These are phyloP conservation scores for Lolium rigidum DNA, from an alignment of 176 grass and related monocot genomes.

Conservation along the genomic window DNA sequence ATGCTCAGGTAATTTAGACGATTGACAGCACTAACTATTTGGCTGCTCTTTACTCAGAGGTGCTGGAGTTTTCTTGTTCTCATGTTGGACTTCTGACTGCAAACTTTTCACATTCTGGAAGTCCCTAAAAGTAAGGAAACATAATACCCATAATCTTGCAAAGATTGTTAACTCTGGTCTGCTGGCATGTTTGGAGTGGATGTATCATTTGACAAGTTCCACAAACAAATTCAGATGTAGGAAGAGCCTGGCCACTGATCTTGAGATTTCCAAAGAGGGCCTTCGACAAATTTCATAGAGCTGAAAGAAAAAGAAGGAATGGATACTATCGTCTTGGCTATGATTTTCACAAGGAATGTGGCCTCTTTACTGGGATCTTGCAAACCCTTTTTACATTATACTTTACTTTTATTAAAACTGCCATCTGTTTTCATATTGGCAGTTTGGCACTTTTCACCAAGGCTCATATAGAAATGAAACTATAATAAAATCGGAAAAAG, in stretches of 20 bases:
- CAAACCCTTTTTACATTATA: not conserved
- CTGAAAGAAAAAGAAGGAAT: not conserved
- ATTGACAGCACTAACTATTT: constrained; percentile 5
- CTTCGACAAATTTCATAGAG: not conserved
- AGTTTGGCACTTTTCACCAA: not conserved
- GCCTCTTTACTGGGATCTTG: not conserved
- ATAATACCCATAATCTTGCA: not conserved
- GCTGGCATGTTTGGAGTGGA: not conserved
- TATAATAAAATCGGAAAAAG: not conserved
- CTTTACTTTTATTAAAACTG: constrained; percentile 5
- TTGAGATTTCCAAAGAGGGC: constrained; percentile 1
- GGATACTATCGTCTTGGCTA: not conserved
- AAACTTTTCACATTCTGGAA: not conserved
- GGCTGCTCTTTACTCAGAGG: constrained; percentile 15
- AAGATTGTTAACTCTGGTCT: not conserved
- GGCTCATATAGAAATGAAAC: not conserved
- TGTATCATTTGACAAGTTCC: not conserved
- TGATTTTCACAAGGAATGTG: not conserved
- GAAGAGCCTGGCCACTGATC: not conserved
- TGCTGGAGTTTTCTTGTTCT: constrained; percentile 12
- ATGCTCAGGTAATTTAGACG: not conserved
- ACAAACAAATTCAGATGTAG: not conserved
- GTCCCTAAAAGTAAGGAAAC: not conserved
- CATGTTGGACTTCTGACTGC: not conserved
- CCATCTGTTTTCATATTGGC: not conserved